A percentile compares a stretch with the other conserved stretches of the same genome.
Evolutionary conservation across 2,329 filamentous ascomycete species (phyloP).

Genomic region (Fusarium penzigii): DNA sequence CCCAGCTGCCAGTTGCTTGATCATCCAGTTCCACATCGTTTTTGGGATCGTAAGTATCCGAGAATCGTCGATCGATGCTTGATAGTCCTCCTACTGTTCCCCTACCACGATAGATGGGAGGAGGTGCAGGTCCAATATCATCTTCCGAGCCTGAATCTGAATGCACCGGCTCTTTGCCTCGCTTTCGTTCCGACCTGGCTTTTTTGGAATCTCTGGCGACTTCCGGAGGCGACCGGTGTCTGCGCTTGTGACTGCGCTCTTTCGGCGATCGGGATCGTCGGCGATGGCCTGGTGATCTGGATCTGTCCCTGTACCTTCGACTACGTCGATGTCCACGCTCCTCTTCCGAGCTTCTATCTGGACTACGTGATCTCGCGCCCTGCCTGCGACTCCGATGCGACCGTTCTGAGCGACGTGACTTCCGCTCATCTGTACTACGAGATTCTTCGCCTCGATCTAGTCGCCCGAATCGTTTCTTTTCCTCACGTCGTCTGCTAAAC

Average conservation of each 20-base stretch:
- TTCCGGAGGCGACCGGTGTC: conserved; percentile 33
- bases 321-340: conserved; percentile 15
- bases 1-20: conserved; percentile 68
- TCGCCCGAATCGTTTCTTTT: conserved; percentile 26
- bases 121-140: conserved; percentile 71
- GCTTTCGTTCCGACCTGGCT: conserved; percentile 8
- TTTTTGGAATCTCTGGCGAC: conserved; percentile 14
- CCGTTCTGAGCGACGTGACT: conserved; percentile 6
- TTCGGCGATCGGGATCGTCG: conserved; percentile 36
- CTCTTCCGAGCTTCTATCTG: conserved; percentile 12
- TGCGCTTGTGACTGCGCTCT: conserved; percentile 32
- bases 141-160: conserved; percentile 70
- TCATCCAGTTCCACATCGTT: conserved; percentile 55
- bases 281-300: conserved; percentile 28
- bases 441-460: conserved; percentile 24
- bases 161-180: conserved; percentile 19
- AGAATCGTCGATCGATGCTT: conserved; percentile 80
- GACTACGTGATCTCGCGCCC: conserved; percentile 19
- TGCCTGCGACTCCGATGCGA: conserved; percentile 19
- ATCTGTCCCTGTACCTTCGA: conserved; percentile 24
- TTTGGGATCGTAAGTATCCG: conserved; percentile 60
- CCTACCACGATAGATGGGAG: conserved; percentile 61
- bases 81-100: conserved; percentile 63
- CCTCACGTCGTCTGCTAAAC: conserved; percentile 17
- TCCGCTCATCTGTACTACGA: conserved; percentile 18